phyloP scores from a whole-genome alignment of 345 rosid genomes.

The Pugionium dolabratum region DNA sequence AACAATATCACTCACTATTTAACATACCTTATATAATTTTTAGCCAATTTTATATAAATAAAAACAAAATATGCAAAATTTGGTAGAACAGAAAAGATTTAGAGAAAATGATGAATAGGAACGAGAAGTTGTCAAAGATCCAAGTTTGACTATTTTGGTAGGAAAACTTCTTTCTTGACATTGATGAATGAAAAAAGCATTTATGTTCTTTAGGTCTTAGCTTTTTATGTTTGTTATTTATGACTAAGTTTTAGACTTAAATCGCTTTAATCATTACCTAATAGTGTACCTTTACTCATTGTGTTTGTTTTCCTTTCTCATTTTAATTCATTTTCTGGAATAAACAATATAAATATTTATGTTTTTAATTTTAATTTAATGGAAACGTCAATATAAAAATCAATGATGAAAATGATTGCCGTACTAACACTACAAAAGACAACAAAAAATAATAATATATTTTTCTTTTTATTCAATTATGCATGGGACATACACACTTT shows the following conservation, averaged over 20 bases:
- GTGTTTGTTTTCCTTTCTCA: slow-evolving; percentile 29
- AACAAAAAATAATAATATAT: slow-evolving; percentile 27
- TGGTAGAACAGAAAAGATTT: slow-evolving; percentile 13
- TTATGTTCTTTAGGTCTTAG: slow-evolving; percentile 35
- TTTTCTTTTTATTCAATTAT: slow-evolving; percentile 41
- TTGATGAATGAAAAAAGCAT: slow-evolving; percentile 41
- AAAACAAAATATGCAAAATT: neutral
- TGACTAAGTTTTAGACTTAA: slow-evolving; percentile 12
- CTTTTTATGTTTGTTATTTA: slow-evolving; percentile 9
- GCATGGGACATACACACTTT: slow-evolving; percentile 42
- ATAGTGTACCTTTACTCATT: slow-evolving; percentile 41
- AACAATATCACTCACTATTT: no score
- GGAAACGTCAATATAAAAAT: slow-evolving; percentile 32
- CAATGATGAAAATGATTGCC: slow-evolving; percentile 38
- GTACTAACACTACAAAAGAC: slow-evolving; percentile 33
- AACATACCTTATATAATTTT: no score
- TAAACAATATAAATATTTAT: no score
- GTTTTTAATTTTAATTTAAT: no score
- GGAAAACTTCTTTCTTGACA: slow-evolving; percentile 39
- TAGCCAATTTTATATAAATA: neutral
- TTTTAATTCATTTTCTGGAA: neutral
- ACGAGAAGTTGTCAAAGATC: slow-evolving; percentile 37
- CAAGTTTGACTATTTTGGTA: slow-evolving; percentile 41
- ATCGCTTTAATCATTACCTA: slow-evolving; percentile 32
- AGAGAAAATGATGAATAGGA: slow-evolving; percentile 27